Percentiles rank a stretch among this genome's conserved stretches.
Evolutionary conservation across 768 basidiomycete genomes (phyloP).

Genomic region (Phanerochaete sordida): DNA sequence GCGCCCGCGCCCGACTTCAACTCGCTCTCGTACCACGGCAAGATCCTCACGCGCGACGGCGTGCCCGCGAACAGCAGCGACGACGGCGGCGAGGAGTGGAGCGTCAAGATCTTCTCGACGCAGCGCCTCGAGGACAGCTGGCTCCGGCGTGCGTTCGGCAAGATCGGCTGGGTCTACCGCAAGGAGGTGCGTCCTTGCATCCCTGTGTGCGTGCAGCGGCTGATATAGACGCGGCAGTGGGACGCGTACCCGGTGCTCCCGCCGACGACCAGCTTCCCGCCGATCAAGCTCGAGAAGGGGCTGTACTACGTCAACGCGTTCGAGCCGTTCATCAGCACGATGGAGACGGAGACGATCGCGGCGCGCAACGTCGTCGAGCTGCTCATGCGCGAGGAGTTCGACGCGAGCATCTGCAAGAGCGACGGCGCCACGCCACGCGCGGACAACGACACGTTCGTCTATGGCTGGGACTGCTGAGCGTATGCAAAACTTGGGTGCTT

Average conservation of each 20-base stretch:
- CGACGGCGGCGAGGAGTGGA: slow-evolving; percentile 44
- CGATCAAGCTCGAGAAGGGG: slow-evolving; percentile 71
- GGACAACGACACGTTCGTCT: slow-evolving; percentile 6
- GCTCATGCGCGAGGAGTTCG: slow-evolving; percentile 70
- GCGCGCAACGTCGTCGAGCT: slow-evolving; percentile 82
- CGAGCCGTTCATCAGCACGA: slow-evolving; percentile 89
- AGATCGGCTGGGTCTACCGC: slow-evolving; percentile 75
- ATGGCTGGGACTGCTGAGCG: slow-evolving; percentile 14
- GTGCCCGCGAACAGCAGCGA: slow-evolving; percentile 35
- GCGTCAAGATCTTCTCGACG: slow-evolving; percentile 87
- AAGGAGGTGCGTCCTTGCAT: slow-evolving; percentile 59
- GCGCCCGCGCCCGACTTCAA: slow-evolving; percentile 67
- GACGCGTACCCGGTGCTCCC: slow-evolving; percentile 74
- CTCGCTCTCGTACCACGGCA: slow-evolving; percentile 78
- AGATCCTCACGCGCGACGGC: slow-evolving; percentile 32
- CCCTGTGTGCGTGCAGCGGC: neutral
- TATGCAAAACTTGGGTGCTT: neutral
- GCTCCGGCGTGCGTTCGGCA: slow-evolving; percentile 57
- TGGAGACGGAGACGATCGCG: slow-evolving; percentile 90
- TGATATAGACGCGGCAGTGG: slow-evolving; percentile 60
- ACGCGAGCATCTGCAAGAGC: slow-evolving; percentile 56
- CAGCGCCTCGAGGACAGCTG: slow-evolving; percentile 62
- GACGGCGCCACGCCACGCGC: neutral
- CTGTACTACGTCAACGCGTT: slow-evolving; percentile 92
- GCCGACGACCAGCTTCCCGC: slow-evolving; percentile 66